Conservation (phyloP, 2,329 filamentous ascomycete genomes). For the Remersonia thermophila region DNA sequence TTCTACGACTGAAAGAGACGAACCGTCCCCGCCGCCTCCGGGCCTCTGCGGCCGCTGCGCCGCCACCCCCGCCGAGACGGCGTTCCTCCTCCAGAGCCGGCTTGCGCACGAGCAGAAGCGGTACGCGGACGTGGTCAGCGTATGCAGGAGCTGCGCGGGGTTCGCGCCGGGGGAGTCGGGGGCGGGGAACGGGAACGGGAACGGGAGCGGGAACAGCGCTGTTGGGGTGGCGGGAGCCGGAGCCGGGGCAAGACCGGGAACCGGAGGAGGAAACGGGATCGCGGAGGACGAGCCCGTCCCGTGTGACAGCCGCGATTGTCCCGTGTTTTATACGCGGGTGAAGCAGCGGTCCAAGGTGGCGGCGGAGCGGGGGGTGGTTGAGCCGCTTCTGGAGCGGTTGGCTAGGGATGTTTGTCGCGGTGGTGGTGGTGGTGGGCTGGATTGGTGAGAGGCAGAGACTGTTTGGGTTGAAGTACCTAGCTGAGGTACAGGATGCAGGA, state of each 20-base stretch:
- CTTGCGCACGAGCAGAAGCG: slow-evolving; percentile 52
- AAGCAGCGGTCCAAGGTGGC: slow-evolving; percentile 43
- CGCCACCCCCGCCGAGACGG: slow-evolving; percentile 40
- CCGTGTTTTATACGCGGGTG: slow-evolving; percentile 72
- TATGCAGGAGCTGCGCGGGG: slow-evolving; percentile 73
- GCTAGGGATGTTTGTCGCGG: slow-evolving; percentile 12
- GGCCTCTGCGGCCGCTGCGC: slow-evolving; percentile 47
- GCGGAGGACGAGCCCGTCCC: slow-evolving; percentile 39
- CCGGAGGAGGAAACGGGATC: no score
- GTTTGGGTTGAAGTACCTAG: no score
- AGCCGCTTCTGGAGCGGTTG: slow-evolving; percentile 25
- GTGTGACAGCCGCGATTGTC: slow-evolving; percentile 86
- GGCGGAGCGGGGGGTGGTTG: slow-evolving; percentile 27
- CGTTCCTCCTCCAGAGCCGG: slow-evolving; percentile 51
- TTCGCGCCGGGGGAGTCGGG: slow-evolving; percentile 57
- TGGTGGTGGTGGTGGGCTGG: neutral
- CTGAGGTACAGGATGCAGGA: no score
- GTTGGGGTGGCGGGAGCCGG: no score
- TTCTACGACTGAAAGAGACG: slow-evolving; percentile 7
- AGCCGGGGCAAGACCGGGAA: no score
- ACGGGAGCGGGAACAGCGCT: no score
- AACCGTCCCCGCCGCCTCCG: slow-evolving; percentile 21
- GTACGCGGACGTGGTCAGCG: slow-evolving; percentile 48
- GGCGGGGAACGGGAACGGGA: neutral
- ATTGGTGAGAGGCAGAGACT: slow-evolving; percentile 5